Evolutionary conservation across 2,329 filamentous ascomycete genomes (phyloP).

Genomic region (Aspergillus sp.): DNA sequence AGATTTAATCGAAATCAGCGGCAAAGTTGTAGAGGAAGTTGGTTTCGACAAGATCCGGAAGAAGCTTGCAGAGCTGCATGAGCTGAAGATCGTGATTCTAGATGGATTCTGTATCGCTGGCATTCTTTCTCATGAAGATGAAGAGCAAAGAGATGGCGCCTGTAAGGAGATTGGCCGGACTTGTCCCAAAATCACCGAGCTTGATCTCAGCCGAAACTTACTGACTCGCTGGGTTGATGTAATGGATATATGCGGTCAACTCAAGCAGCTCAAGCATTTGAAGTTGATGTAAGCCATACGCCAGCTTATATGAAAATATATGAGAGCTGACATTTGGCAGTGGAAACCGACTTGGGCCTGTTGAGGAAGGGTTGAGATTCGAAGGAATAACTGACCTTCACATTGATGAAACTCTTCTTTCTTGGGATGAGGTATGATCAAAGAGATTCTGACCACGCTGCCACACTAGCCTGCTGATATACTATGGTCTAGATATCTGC

Average conservation of each 20-base stretch:
- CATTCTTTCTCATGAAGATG: constrained; percentile 21
- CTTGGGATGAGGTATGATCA: constrained; percentile 59
- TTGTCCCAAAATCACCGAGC: constrained; percentile 60
- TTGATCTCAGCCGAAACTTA: constrained; percentile 82
- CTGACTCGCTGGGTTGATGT: constrained; percentile 66
- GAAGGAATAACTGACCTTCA: constrained; percentile 55
- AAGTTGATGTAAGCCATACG: constrained; percentile 61
- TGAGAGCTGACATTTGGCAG: constrained; percentile 39
- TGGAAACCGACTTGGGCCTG: constrained; percentile 62
- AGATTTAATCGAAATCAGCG: constrained; percentile 64
- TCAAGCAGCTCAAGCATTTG: constrained; percentile 62
- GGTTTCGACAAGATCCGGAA: constrained; percentile 89
- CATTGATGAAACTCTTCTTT: constrained; percentile 63
- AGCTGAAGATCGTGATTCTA: constrained; percentile 75
- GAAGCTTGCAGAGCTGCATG: constrained; percentile 70
- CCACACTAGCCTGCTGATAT: constrained; percentile 7
- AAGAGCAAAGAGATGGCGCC: constrained; percentile 18
- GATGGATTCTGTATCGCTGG: constrained; percentile 65
- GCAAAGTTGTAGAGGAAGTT: constrained; percentile 85
- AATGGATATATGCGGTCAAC: constrained; percentile 63
- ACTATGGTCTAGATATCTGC: constrained; percentile 25
- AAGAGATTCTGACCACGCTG: background rate
- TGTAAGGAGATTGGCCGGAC: constrained; percentile 49
- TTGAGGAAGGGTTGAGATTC: constrained; percentile 41
- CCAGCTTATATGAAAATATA: background rate